A percentile compares a stretch with the other conserved stretches of the same genome.
Evolutionary conservation across 1,284 basidiomycete species (phyloP).

Genomic region (Rhodofomes roseus): DNA sequence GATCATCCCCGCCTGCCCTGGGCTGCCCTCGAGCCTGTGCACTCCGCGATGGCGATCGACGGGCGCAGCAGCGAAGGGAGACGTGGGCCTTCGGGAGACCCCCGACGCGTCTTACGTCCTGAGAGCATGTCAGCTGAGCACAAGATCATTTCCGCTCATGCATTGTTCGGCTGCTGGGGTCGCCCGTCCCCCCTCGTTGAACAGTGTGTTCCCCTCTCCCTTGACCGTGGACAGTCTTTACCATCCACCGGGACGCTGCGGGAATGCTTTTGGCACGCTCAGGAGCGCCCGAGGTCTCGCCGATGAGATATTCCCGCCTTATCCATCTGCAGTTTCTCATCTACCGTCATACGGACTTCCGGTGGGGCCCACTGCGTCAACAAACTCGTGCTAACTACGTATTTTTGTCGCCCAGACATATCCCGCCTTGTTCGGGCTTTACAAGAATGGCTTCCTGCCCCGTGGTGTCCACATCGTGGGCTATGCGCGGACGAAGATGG

Average conservation of each 20-base stretch:
- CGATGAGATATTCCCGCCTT: not conserved
- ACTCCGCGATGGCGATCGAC: slow-evolving; percentile 13
- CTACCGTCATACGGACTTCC: not conserved
- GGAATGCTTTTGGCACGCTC: not conserved
- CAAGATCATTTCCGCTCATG: not conserved
- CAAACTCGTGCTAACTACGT: slow-evolving; percentile 1
- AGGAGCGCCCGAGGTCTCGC: not conserved
- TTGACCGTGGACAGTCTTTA: not conserved
- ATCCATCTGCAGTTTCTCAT: not conserved
- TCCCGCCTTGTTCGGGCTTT: slow-evolving; percentile 90
- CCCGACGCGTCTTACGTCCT: not conserved
- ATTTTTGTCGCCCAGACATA: slow-evolving; percentile 61
- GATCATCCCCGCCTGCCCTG: slow-evolving; percentile 1
- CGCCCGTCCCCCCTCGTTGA: not conserved
- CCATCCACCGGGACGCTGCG: not conserved
- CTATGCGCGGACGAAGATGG: slow-evolving; percentile 96
- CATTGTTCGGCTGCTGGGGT: not conserved
- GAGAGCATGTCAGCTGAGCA: not conserved
- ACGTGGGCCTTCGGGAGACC: not conserved
- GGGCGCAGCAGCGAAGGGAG: not conserved
- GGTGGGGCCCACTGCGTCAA: not conserved
- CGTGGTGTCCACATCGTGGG: slow-evolving; percentile 86
- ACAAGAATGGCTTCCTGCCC: slow-evolving; percentile 77
- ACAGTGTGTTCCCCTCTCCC: not conserved
- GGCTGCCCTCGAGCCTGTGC: not conserved